These are phyloP conservation scores for Trichopus zeylanicus DNA, from an alignment of 116 monocot genomes.

Conservation along the genomic window DNA sequence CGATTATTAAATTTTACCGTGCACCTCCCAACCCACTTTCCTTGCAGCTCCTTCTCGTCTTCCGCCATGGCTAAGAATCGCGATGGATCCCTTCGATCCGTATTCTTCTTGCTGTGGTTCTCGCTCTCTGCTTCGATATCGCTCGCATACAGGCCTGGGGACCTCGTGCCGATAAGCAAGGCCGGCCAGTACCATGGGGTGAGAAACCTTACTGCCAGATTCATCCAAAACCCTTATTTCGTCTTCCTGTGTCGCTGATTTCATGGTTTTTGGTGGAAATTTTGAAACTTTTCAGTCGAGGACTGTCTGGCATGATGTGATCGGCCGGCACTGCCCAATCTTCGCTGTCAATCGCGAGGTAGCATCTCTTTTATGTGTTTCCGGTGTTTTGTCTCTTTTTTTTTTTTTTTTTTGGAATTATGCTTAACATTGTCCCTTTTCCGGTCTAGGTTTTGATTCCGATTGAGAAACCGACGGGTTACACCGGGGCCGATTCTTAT, in stretches of 20 bases:
- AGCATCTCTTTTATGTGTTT: not conserved
- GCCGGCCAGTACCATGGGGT: constrained; percentile 92
- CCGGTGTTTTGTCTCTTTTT: constrained; percentile 7
- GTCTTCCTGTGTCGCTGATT: not conserved
- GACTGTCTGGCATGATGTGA: constrained; percentile 57
- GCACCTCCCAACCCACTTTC: too few species aligned
- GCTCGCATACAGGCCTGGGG: constrained; percentile 81
- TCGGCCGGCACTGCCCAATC: constrained; percentile 62
- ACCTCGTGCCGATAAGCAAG: constrained; percentile 78
- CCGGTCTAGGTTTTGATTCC: constrained; percentile 73
- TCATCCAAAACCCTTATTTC: not conserved
- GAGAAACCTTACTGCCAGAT: constrained; percentile 10
- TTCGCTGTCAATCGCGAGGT: constrained; percentile 78
- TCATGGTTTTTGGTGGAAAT: not conserved
- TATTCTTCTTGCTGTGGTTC: constrained; percentile 24
- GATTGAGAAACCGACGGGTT: constrained; percentile 66
- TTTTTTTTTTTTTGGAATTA: not conserved
- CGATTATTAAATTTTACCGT: too few species aligned
- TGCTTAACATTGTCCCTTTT: constrained; percentile 1
- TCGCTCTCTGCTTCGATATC: constrained; percentile 17
- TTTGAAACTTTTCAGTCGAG: constrained; percentile 42
- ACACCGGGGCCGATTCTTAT: constrained; percentile 93
- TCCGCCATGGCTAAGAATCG: constrained; percentile 18
- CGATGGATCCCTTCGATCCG: not conserved
- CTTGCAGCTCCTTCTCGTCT: not conserved